These are phyloP conservation scores for Colletotrichum spaethianum DNA, from an alignment of 2,329 filamentous ascomycete genomes.

Conservation along the genomic window DNA sequence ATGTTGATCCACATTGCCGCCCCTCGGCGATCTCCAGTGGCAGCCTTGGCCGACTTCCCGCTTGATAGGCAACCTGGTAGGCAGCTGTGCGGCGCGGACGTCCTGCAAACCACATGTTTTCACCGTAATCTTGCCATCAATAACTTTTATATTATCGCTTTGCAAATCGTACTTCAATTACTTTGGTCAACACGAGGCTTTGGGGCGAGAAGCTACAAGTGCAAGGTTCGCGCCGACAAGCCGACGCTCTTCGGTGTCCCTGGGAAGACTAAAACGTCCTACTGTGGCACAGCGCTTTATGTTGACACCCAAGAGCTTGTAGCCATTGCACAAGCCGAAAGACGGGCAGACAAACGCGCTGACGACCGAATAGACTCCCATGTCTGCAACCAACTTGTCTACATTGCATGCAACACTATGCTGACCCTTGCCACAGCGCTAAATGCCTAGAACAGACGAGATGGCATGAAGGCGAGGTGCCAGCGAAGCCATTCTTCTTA, in stretches of 20 bases:
- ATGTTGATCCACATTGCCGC: neutral
- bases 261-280: neutral
- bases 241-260: conserved; percentile 17
- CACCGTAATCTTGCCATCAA: no score
- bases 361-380: neutral
- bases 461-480: no score
- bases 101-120: neutral
- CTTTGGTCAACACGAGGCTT: neutral
- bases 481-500: neutral
- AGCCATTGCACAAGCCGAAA: neutral
- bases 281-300: conserved; percentile 6
- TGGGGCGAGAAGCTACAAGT: neutral
- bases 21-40: neutral
- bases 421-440: neutral
- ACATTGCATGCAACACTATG: neutral
- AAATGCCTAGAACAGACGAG: neutral
- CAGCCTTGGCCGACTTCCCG: conserved; percentile 2
- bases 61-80: neutral
- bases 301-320: neutral
- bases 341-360: neutral
- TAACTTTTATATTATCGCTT: no score
- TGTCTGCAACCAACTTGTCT: no score
- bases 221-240: conserved; percentile 26
- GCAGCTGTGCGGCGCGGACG: neutral
- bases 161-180: neutral